A percentile compares a stretch with the other conserved stretches of the same genome.
phyloP scores from a whole-genome alignment of 345 rosid species.

The Acer saccharum region DNA sequence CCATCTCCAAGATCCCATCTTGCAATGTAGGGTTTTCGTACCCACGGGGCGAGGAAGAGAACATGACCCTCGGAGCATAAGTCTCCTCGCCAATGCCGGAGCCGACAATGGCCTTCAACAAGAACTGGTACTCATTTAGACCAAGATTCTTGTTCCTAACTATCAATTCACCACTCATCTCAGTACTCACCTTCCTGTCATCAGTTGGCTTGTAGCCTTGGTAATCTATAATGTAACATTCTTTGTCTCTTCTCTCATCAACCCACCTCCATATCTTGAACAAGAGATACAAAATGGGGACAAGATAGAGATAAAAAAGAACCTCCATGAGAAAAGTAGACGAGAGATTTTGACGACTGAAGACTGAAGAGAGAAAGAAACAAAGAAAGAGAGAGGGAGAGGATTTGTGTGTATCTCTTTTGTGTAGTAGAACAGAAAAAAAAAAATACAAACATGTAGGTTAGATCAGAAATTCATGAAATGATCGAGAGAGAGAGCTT shows the following conservation, averaged over 20 bases:
- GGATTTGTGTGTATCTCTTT: too few species aligned
- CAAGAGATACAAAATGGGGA: slow-evolving; percentile 33
- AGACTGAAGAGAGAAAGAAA: neutral
- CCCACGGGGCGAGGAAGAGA: slow-evolving; percentile 34
- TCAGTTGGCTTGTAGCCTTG: slow-evolving; percentile 62
- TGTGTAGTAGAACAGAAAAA: too few species aligned
- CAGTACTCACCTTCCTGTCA: slow-evolving; percentile 56
- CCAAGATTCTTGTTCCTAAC: slow-evolving; percentile 52
- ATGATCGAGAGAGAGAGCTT: too few species aligned
- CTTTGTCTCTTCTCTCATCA: slow-evolving; percentile 41
- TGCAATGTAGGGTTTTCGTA: slow-evolving; percentile 59
- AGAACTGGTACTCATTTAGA: slow-evolving; percentile 59
- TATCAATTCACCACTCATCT: slow-evolving; percentile 47
- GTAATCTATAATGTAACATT: slow-evolving; percentile 66
- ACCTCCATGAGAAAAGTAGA: slow-evolving; percentile 36
- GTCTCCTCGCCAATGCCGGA: slow-evolving; percentile 74
- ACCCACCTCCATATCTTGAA: slow-evolving; percentile 45
- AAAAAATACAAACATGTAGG: too few species aligned
- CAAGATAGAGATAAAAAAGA: slow-evolving; percentile 31
- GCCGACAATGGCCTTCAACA: slow-evolving; percentile 67
- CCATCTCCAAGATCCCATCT: slow-evolving; percentile 79
- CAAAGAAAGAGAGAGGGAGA: too few species aligned
- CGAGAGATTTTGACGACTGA: neutral
- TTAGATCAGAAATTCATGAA: too few species aligned
- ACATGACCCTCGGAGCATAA: slow-evolving; percentile 63